Conservation (phyloP, 1,284 basidiomycete species). For the Quambalaria eucalypti region DNA sequence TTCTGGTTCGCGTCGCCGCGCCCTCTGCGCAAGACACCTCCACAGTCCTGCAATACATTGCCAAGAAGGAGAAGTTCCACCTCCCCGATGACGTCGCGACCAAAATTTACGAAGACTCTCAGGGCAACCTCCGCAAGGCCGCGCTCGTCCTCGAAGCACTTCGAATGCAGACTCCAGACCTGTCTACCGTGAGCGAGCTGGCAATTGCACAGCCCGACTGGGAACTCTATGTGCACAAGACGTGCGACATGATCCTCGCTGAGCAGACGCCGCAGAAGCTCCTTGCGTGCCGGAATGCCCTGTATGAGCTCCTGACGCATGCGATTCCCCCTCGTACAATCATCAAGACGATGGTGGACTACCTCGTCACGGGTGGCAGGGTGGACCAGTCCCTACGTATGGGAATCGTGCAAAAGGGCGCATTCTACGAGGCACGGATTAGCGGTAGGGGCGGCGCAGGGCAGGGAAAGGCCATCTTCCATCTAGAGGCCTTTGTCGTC, state of each 20-base stretch:
- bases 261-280: conserved; percentile 86
- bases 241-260: conserved; percentile 83
- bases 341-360: conserved; percentile 55
- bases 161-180: conserved; percentile 58
- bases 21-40: conserved; percentile 73
- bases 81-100: conserved; percentile 65
- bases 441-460: not conserved
- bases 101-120: conserved; percentile 69
- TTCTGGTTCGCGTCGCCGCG: conserved; percentile 85
- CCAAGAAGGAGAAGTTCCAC: conserved; percentile 69
- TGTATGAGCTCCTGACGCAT: conserved; percentile 92
- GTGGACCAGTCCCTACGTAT: conserved; percentile 58
- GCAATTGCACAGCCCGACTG: conserved; percentile 87
- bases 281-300: conserved; percentile 80
- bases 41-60: conserved; percentile 66
- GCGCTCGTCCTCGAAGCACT: conserved; percentile 88
- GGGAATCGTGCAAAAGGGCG: conserved; percentile 54
- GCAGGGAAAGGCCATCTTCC: conserved; percentile 23
- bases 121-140: conserved; percentile 89
- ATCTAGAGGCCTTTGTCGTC: conserved; percentile 44
- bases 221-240: conserved; percentile 92
- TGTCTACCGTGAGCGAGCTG: not conserved
- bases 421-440: conserved; percentile 61
- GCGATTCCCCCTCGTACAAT: conserved; percentile 80
- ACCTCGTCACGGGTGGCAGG: conserved; percentile 60